Base-by-base conservation (phyloP, 2,329 filamentous ascomycete species). In the Stachybotrys chartarum region DNA sequence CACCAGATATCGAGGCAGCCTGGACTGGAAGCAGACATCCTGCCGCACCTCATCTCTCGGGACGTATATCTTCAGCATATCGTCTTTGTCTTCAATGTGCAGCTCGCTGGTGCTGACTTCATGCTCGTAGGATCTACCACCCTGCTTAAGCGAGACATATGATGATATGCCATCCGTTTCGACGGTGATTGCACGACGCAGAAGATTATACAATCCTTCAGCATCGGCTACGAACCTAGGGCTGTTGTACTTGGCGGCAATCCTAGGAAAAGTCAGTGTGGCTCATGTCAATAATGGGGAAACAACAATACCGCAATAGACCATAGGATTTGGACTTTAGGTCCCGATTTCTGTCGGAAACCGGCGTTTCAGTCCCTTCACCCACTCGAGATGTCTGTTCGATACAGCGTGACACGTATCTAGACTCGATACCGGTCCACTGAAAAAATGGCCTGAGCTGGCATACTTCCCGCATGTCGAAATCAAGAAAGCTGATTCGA, bases 401-500 rank as follows among this genome's bases (percentile, higher is more conserved):
- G 1, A 72, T 67, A 10, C 57, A 57, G 6, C 5, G 32, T 1
- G 72, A 75, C 1, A 76, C 42, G 53, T 67, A 72, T 6, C 69
- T 62, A 1, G 53, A 30, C 7, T 66, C 62, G 0, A 76, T 56
- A 0, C 61, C 55, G 4, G 61, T 51, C 73, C 73, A 77, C 0
- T 60, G 47, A 5, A 76, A 14, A 5, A 75, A 68, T 1, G 62
- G 63, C 3, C 54, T 54, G 1, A 76, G 55, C 0, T 54, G 56
- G 2, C 56, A 58, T 5, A 72, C 60, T 1, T 75, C 68, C 7
- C 71, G 62, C 2, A 73, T 50, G 0, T 50, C 58, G 52, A 73
- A 75, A 55, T 74, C 71, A 0, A 76, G 59, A 3, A 70, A 55
- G 50, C 67, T 72, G 4, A 67, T 64, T 11, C 56, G 61, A 6